These are phyloP conservation scores for Exophiala spinifera DNA, from an alignment of 2,329 filamentous ascomycete genomes.

Conservation along the genomic window DNA sequence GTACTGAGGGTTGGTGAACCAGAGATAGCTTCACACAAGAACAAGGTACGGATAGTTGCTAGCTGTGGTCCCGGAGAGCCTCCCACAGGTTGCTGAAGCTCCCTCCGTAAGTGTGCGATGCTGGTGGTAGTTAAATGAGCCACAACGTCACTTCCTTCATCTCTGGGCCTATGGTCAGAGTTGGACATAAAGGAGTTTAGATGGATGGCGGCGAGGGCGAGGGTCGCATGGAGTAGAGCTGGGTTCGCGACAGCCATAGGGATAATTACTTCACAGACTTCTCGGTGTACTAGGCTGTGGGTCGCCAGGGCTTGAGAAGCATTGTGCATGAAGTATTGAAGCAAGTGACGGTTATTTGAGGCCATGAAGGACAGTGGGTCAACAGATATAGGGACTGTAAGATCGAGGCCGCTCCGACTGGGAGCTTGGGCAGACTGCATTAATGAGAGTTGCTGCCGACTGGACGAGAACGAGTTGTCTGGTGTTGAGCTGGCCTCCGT, in stretches of 20 bases:
- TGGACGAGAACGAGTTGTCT: not conserved
- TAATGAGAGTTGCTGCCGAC: not conserved
- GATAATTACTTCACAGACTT: constrained; percentile 44
- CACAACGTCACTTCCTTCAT: constrained; percentile 37
- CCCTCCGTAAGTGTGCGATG: constrained; percentile 40
- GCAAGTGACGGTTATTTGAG: not conserved
- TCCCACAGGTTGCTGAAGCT: constrained; percentile 33
- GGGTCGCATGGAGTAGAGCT: constrained; percentile 43
- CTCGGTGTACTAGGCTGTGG: constrained; percentile 4
- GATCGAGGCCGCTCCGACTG: not conserved
- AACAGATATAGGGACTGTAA: not conserved
- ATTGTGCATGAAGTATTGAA: constrained; percentile 8
- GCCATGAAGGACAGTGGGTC: constrained; percentile 6
- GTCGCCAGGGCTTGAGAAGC: constrained; percentile 10
- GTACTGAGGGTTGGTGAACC: constrained; percentile 37
- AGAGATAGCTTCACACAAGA: constrained; percentile 44
- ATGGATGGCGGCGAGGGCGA: constrained; percentile 44
- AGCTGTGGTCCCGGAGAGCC: constrained; percentile 32
- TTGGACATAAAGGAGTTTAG: constrained; percentile 37
- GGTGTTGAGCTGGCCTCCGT: not conserved
- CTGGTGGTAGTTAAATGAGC: constrained; percentile 41
- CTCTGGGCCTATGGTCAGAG: constrained; percentile 35
- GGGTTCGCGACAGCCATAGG: constrained; percentile 45
- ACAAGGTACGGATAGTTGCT: constrained; percentile 43
- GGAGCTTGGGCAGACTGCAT: not conserved